Evolutionary conservation across 148 eudicot genomes (phyloP), one percentile per base, ranked within the genome.

Genomic region (Agrostemma githago): DNA sequence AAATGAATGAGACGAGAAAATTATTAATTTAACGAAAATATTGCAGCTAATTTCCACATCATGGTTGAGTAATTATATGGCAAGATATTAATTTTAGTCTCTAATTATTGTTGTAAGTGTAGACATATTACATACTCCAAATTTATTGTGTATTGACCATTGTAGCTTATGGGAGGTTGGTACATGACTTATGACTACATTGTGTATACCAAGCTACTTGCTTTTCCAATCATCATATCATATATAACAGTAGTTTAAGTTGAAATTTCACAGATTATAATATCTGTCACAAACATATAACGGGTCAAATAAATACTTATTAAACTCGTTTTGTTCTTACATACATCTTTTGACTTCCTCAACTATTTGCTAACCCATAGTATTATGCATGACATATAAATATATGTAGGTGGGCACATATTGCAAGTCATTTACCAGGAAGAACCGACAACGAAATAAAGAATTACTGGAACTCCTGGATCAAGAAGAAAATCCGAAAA

Each of bases 401-500:
- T 53, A 19, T 43, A 21, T 77, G 80, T 71, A 93, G 98, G 80
- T 93, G 98, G 98, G 98, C 97, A 42, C 98, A 91, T 67, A 93
- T 93, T 68, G 98, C 98, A 57, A 91, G 93, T 75, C 98, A 93
- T 75, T 80, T 93, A 65, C 98, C 98, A 0, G 98, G 98, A 54
- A 82, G 98, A 82, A 93, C 98, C 8, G 98, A 93, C 68, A 93
- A 93, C 16, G 98, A 93, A 61, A 93, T 93, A 3, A 93, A 93
- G 72, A 93, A 93, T 76, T 93, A 93, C 38, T 93, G 98, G 97
- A 93, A 93, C 67, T 93, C 98, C 14, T 93, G 98, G 98, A 93
- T 93, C 74, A 93, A 93, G 63, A 93, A 93, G 83, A 93, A 93
- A 82, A 82, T 91, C 6, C 81, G 86, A 60, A 93, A 93, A 73